Evolutionary conservation across 805 yeast species (phyloP), one percentile per base, ranked within the genome.

Genomic region (Barnettozyma californica): DNA sequence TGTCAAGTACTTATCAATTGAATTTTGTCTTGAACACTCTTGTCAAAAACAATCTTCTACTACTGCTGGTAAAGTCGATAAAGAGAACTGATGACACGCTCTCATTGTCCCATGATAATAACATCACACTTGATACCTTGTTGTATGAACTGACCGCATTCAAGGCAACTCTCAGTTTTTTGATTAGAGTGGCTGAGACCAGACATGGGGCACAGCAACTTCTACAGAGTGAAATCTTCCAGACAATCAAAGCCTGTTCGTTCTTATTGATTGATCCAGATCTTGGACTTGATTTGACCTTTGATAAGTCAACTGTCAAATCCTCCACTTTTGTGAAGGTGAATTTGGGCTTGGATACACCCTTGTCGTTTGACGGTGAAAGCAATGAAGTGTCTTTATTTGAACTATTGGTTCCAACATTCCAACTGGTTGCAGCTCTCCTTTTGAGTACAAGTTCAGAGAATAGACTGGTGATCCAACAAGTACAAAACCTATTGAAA

Each of bases 111-210:
- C 55, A 64, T n/a, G 60, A 55, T 11, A 68, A 65, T 43, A 64
- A 67, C 26, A 65, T 77, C 9, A 71, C 78, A 14, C 56, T 80
- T 44, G 81, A 81, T 49, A 67, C 78, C 4, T 65, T 85, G 23
- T 63, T 87, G 1, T 84, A 84, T 62, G 96, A 89, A 57, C 64
- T 87, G 25, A 85, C 94, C 0, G 83, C 87, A 1, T 85, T 84
- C 68, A 86, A 84, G 56, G 75, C 92, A 0, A 78, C 85, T 0
- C 62, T 88, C 38, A 81, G 82, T 49, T 75, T 91, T 43, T 68
- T 92, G 52, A 74, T 83, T 1, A 76, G 94, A 54, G 75, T 92
- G 11, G 88, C 95, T 0, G 88, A 85, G 59, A 78, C 86, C 0
- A 79, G 87, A 53, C 60, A 63, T 9, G 98, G 99, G 4, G 90